phyloP scores from a whole-genome alignment of 495 filamentous ascomycete genomes.

The Lophiostoma macrostomum region DNA sequence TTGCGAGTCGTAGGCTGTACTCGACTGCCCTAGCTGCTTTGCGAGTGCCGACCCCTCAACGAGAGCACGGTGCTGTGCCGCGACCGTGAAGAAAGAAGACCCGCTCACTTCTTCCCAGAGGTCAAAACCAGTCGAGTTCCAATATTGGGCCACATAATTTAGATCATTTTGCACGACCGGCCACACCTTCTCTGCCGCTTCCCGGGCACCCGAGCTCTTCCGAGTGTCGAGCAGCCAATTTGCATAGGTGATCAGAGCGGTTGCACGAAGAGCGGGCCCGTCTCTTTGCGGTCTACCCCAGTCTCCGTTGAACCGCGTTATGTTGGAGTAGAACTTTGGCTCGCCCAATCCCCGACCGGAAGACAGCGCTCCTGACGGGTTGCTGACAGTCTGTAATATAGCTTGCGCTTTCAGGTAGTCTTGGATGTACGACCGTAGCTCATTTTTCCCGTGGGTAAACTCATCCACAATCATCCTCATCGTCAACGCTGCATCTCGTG shows the following conservation, averaged over 20 bases:
- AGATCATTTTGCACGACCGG: conserved; percentile 66
- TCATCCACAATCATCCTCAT: conserved; percentile 61
- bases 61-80: conserved; percentile 52
- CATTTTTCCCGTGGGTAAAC: conserved; percentile 52
- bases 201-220: conserved; percentile 42
- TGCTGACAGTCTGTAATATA: conserved; percentile 57
- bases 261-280: conserved; percentile 67
- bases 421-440: conserved; percentile 53
- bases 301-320: conserved; percentile 56
- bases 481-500: conserved; percentile 62
- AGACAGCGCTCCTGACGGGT: conserved; percentile 57
- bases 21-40: conserved; percentile 44
- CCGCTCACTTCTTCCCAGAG: conserved; percentile 71
- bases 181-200: conserved; percentile 49
- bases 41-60: conserved; percentile 62
- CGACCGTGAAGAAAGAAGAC: conserved; percentile 58
- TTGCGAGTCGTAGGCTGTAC: conserved; percentile 49
- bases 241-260: conserved; percentile 49
- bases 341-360: conserved; percentile 50
- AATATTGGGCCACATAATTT: conserved; percentile 66
- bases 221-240: conserved; percentile 51
- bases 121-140: conserved; percentile 67
- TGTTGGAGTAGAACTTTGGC: conserved; percentile 60
- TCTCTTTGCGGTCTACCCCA: conserved; percentile 75
- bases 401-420: conserved; percentile 57